These are phyloP conservation scores for Phyllachora maydis DNA, from an alignment of 2,329 filamentous ascomycete species.

Conservation along the genomic window DNA sequence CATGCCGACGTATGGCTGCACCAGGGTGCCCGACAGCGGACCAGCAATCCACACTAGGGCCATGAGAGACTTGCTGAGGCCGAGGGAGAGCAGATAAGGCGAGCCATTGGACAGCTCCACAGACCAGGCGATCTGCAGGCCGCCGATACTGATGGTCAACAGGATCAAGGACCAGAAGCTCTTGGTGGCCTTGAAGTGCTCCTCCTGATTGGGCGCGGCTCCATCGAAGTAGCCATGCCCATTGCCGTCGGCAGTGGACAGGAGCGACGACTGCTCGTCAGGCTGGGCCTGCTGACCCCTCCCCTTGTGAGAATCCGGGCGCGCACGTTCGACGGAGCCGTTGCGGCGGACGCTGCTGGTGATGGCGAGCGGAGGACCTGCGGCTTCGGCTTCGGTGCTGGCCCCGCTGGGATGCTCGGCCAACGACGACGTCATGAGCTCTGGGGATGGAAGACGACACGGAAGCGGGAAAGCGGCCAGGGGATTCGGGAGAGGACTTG, in stretches of 20 bases:
- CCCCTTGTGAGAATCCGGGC: too few relatives aligned
- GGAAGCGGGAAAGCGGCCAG: not conserved
- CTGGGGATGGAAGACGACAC: not conserved
- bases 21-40: conserved; percentile 55
- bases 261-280: conserved; percentile 27
- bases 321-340: too few relatives aligned
- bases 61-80: conserved; percentile 65
- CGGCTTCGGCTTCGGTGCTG: conserved; percentile 10
- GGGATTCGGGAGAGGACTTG: not conserved
- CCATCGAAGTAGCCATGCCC: conserved; percentile 14
- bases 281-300: too few relatives aligned
- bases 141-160: conserved; percentile 70
- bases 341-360: too few relatives aligned
- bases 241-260: conserved; percentile 17
- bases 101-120: conserved; percentile 89
- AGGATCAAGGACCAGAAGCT: conserved; percentile 72
- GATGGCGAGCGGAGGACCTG: too few relatives aligned
- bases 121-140: conserved; percentile 86
- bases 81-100: conserved; percentile 60
- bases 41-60: conserved; percentile 73
- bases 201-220: conserved; percentile 10
- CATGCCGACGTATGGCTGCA: conserved; percentile 70
- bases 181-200: conserved; percentile 43
- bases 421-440: conserved; percentile 19
- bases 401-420: conserved; percentile 8